Conservation (phyloP, 2,329 filamentous ascomycete species). For the Alternaria sp. region DNA sequence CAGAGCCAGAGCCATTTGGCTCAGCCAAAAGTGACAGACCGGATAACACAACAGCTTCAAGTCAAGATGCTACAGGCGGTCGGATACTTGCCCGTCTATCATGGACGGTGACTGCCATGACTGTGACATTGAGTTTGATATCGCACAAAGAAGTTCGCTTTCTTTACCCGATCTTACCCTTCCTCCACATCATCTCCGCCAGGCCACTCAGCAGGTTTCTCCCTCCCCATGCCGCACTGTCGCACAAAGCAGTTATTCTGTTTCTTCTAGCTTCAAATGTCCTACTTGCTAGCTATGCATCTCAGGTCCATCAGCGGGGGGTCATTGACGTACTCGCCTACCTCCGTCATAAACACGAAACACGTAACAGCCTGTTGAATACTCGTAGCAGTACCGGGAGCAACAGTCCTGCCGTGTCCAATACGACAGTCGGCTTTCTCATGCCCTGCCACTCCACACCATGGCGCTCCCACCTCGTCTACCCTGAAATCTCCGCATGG, state of each 20-base stretch:
- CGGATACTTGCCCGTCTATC: constrained; percentile 40
- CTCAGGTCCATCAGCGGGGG: constrained; percentile 78
- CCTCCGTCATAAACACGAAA: constrained; percentile 77
- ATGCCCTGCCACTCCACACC: constrained; percentile 97
- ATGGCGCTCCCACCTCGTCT: constrained; percentile 87
- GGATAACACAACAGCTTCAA: background rate
- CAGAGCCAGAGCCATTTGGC: constrained; percentile 29
- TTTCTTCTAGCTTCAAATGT: constrained; percentile 71
- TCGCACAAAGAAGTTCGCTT: constrained; percentile 98
- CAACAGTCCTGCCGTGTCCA: constrained; percentile 7
- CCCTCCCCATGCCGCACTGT: constrained; percentile 35
- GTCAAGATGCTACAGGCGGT: constrained; percentile 14
- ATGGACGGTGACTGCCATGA: constrained; percentile 63
- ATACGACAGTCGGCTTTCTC: constrained; percentile 75
- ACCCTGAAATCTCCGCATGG: constrained; percentile 78
- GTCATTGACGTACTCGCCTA: constrained; percentile 77
- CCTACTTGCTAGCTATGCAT: constrained; percentile 75
- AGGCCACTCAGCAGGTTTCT: constrained; percentile 73
- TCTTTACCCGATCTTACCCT: constrained; percentile 88
- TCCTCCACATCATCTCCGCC: constrained; percentile 82
- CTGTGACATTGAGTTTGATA: constrained; percentile 75
- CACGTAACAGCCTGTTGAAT: constrained; percentile 26
- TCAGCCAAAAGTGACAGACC: background rate
- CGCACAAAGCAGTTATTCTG: constrained; percentile 62
- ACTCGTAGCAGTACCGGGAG: constrained; percentile 53